phyloP scores from a whole-genome alignment of 2,329 filamentous ascomycete species.

The Pseudocercospora cruenta region DNA sequence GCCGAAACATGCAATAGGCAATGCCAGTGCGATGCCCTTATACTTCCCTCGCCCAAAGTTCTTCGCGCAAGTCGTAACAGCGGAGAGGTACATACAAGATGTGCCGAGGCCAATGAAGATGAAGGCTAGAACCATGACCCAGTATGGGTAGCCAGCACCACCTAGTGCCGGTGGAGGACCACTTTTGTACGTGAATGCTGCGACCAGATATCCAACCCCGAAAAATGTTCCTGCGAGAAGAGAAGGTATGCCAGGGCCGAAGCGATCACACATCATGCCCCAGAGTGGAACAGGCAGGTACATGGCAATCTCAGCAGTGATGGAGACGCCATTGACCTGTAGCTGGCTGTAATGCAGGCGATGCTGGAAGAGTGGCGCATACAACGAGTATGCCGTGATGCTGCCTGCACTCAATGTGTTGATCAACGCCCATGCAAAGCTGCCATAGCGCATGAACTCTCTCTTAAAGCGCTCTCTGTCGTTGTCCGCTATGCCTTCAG shows the following conservation, averaged over 20 bases:
- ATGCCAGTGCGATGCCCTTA: conserved; percentile 83
- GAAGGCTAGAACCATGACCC: conserved; percentile 84
- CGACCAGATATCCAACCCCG: conserved; percentile 78
- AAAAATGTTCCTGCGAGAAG: conserved; percentile 74
- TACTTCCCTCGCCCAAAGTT: conserved; percentile 91
- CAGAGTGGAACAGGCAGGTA: conserved; percentile 91
- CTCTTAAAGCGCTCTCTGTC: conserved; percentile 59
- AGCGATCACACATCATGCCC: conserved; percentile 88
- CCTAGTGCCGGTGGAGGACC: conserved; percentile 57
- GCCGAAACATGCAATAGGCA: conserved; percentile 90
- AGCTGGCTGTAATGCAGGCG: conserved; percentile 86
- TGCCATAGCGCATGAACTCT: conserved; percentile 57
- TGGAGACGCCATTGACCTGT: conserved; percentile 87
- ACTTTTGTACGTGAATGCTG: conserved; percentile 74
- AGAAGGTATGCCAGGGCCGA: conserved; percentile 77
- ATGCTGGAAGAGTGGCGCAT: conserved; percentile 86
- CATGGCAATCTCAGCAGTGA: conserved; percentile 82
- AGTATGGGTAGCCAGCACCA: conserved; percentile 69
- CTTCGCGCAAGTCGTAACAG: conserved; percentile 95
- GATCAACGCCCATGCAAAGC: conserved; percentile 64
- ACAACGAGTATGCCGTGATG: conserved; percentile 91
- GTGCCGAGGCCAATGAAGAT: conserved; percentile 81
- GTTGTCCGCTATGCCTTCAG: conserved; percentile 62
- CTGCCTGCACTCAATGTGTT: conserved; percentile 82
- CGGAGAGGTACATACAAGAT: conserved; percentile 83